Conservation (phyloP, 305 asterid genomes). For the Euphrasia arctica region DNA sequence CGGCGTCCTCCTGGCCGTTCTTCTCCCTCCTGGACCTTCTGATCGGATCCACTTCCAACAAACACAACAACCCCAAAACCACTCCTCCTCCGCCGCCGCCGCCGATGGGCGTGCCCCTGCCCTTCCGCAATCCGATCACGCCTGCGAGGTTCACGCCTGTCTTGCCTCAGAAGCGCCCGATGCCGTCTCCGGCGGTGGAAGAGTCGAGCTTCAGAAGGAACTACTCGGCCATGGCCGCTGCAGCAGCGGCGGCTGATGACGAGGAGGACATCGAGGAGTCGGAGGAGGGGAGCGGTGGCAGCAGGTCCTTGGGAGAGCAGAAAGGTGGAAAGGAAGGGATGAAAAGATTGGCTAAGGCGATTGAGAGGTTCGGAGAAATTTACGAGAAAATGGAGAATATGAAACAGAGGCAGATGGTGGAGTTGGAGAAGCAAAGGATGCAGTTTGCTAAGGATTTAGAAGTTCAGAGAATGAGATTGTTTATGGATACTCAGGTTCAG, state of each 20-base stretch:
- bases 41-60: slow-evolving; percentile 42
- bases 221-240: slow-evolving; percentile 86
- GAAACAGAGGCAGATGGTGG: slow-evolving; percentile 90
- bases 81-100: slow-evolving; percentile 15
- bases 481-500: slow-evolving; percentile 81
- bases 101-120: slow-evolving; percentile 32
- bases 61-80: slow-evolving; percentile 26
- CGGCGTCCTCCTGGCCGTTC: slow-evolving; percentile 56
- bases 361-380: slow-evolving; percentile 71
- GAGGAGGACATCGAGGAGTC: slow-evolving; percentile 26
- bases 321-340: slow-evolving; percentile 51
- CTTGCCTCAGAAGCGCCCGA: slow-evolving; percentile 45
- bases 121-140: slow-evolving; percentile 33
- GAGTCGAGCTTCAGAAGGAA: slow-evolving; percentile 62
- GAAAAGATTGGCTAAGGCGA: slow-evolving; percentile 68
- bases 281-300: slow-evolving; percentile 50
- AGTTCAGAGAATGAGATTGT: slow-evolving; percentile 87
- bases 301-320: slow-evolving; percentile 41
- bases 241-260: slow-evolving; percentile 47
- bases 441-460: slow-evolving; percentile 89
- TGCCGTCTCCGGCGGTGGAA: slow-evolving; percentile 39
- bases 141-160: slow-evolving; percentile 39
- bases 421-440: slow-evolving; percentile 94
- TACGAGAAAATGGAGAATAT: slow-evolving; percentile 78
- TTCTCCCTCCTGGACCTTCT: slow-evolving; percentile 41